Evolutionary conservation across 306 rosid species (phyloP).

Genomic region (Benincasa hispida): DNA sequence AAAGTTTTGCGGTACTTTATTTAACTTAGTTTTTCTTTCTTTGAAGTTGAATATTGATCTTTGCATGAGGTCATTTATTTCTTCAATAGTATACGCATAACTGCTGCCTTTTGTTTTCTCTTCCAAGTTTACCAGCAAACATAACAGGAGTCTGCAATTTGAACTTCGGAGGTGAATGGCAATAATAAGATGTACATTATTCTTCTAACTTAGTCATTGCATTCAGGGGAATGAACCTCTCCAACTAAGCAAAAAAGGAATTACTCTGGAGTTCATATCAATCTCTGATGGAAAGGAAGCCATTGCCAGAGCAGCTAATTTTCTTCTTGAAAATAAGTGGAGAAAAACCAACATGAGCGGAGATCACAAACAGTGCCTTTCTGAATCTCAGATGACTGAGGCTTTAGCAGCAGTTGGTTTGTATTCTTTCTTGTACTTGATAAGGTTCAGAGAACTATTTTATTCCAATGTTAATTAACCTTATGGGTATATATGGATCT

Average conservation of each 20-base stretch:
- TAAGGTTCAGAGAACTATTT: constrained; percentile 15
- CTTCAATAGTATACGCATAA: neutral
- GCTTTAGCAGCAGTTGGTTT: constrained; percentile 64
- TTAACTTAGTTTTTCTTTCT: neutral
- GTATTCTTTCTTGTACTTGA: constrained; percentile 20
- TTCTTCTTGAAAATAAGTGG: constrained; percentile 40
- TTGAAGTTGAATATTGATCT: neutral
- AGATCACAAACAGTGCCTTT: constrained; percentile 22
- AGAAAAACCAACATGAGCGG: constrained; percentile 26
- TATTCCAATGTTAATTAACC: constrained; percentile 2
- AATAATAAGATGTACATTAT: neutral
- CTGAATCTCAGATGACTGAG: constrained; percentile 48
- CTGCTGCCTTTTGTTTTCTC: neutral
- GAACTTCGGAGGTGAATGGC: neutral
- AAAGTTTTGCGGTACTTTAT: neutral
- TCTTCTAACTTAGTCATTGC: constrained; percentile 20
- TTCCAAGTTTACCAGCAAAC: neutral
- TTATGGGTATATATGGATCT: constrained; percentile 7
- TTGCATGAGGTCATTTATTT: neutral
- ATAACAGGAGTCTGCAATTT: neutral
- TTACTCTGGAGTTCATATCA: constrained; percentile 58
- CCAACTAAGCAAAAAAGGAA: constrained; percentile 17
- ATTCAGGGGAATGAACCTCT: constrained; percentile 39
- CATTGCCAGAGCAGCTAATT: constrained; percentile 61
- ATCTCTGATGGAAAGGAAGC: constrained; percentile 72